Conservation (phyloP, 2,329 filamentous ascomycete genomes). For the Diaporthe sp. region DNA sequence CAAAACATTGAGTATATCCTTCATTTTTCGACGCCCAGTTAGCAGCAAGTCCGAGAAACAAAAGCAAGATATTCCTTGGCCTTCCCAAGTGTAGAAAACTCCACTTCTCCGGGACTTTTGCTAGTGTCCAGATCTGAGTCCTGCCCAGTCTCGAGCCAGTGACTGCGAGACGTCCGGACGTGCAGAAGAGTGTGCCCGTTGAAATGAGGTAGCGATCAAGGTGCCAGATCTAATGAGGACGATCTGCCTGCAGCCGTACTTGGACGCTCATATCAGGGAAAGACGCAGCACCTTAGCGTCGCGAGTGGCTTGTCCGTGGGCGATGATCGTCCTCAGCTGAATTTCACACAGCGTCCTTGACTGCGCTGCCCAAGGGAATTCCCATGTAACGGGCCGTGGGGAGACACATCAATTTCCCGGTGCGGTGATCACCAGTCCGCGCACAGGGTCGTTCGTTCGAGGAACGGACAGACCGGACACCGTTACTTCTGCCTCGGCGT, state of each 20-base stretch:
- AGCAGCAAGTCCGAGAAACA: background rate
- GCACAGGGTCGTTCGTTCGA: slow-evolving; percentile 12
- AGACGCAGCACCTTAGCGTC: slow-evolving; percentile 1
- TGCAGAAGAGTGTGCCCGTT: background rate
- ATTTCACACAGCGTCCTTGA: background rate
- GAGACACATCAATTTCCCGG: slow-evolving; percentile 5
- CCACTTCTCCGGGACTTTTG: background rate
- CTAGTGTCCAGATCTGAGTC: slow-evolving; percentile 10
- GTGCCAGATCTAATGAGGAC: background rate
- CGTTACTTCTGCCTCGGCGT: background rate
- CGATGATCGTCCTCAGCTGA: slow-evolving; percentile 4
- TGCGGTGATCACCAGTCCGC: background rate
- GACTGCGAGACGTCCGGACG: background rate
- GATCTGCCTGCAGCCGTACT: background rate
- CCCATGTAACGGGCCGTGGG: slow-evolving; percentile 1
- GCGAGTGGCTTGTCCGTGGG: slow-evolving; percentile 16
- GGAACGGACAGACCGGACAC: background rate
- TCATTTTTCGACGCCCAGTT: background rate
- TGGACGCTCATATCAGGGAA: background rate
- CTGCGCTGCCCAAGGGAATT: background rate
- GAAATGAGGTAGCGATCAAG: background rate
- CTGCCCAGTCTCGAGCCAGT: too few relatives aligned
- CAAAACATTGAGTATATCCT: background rate
- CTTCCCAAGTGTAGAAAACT: background rate
- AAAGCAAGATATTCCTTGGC: slow-evolving; percentile 5